Conservation (phyloP, 352 stramenopile genomes). For the Phytopythium litorale region DNA sequence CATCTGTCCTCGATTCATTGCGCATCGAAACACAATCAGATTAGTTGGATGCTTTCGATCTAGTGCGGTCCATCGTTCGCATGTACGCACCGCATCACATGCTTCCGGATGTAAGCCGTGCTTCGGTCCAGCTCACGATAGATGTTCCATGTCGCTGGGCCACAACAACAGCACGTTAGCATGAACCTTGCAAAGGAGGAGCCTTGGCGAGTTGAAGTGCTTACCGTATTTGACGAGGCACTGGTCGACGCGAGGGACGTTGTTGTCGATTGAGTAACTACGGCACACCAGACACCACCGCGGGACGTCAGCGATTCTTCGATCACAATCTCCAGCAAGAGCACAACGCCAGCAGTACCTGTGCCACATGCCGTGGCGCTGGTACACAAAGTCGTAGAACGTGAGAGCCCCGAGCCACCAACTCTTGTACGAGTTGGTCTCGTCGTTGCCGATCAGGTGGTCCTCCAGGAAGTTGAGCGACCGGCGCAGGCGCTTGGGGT, state of each 20-base stretch:
- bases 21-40: neutral
- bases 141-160: conserved; percentile 73
- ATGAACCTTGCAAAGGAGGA: neutral
- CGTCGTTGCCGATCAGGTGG: conserved; percentile 63
- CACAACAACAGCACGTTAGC: neutral
- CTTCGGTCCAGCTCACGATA: conserved; percentile 82
- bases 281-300: neutral
- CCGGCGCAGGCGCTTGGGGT: conserved; percentile 37
- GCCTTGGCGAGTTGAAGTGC: neutral
- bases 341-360: conserved; percentile 12
- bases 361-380: conserved; percentile 85
- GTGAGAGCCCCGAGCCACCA: conserved; percentile 81
- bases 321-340: neutral
- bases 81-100: conserved; percentile 45
- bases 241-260: conserved; percentile 60
- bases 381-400: conserved; percentile 86
- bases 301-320: neutral
- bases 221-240: conserved; percentile 75
- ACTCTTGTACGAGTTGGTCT: conserved; percentile 79
- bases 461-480: conserved; percentile 74
- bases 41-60: neutral
- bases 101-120: conserved; percentile 77
- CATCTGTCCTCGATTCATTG: conserved; percentile 22
- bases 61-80: neutral
- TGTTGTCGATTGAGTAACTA: conserved; percentile 72